Percentiles rank a stretch among this genome's conserved stretches.
phyloP scores from a whole-genome alignment of 2,329 filamentous ascomycete species.

The Fusarium paranaense region DNA sequence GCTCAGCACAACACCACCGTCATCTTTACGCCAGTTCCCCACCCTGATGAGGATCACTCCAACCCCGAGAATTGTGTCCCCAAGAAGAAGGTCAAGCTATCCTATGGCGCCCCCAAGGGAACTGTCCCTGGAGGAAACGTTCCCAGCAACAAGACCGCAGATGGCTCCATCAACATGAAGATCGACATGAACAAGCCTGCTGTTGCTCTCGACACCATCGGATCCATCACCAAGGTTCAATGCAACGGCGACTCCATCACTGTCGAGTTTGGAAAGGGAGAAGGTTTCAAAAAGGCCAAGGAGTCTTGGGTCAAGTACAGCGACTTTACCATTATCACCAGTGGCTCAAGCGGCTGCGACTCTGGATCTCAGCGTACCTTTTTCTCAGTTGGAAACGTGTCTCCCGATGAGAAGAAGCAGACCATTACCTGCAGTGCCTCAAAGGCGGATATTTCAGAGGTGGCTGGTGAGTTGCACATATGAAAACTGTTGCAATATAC shows the following conservation, averaged over 20 bases:
- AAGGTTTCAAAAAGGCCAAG: conserved; percentile 21
- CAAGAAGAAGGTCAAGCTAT: conserved; percentile 19
- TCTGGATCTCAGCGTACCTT: conserved; percentile 53
- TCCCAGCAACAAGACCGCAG: background rate
- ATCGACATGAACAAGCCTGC: conserved; percentile 31
- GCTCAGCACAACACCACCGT: conserved; percentile 7
- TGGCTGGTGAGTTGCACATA: conserved; percentile 3
- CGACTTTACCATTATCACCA: conserved; percentile 54
- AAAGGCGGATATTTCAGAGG: background rate
- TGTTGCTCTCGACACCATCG: conserved; percentile 32
- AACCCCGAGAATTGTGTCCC: conserved; percentile 23
- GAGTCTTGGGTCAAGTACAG: conserved; percentile 24
- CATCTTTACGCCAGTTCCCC: conserved; percentile 23
- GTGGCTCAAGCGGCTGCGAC: conserved; percentile 56
- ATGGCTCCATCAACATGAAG: conserved; percentile 23
- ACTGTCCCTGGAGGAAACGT: background rate
- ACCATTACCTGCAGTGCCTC: conserved; percentile 9
- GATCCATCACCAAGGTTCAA: conserved; percentile 14
- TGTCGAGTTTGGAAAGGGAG: conserved; percentile 17
- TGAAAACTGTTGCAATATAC: background rate
- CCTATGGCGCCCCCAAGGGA: conserved; percentile 12
- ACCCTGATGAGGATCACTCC: conserved; percentile 9
- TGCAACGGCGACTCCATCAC: conserved; percentile 18
- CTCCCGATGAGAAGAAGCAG: conserved; percentile 46
- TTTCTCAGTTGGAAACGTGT: conserved; percentile 49